Percentiles rank a stretch among this genome's conserved stretches.
Evolutionary conservation across 805 yeast genomes (phyloP).

Genomic region (Candida saitoana): DNA sequence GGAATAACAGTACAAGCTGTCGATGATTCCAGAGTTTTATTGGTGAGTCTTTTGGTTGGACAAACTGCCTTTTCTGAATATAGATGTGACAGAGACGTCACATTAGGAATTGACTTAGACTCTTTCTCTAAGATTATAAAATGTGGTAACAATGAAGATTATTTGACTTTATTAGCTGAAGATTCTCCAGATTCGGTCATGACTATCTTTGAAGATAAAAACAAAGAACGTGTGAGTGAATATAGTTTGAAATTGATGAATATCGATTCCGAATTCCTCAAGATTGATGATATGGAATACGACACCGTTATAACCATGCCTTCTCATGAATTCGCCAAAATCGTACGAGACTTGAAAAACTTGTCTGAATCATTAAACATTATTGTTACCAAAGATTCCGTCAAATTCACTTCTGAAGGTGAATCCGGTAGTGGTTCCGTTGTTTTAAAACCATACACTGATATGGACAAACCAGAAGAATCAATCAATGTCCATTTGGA

Average conservation of each 20-base stretch:
- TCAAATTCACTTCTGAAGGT: constrained; percentile 86
- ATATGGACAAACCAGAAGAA: constrained; percentile 76
- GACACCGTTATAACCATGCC: constrained; percentile 87
- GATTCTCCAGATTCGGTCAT: constrained; percentile 77
- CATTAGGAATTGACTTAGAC: constrained; percentile 85
- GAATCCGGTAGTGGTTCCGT: constrained; percentile 87
- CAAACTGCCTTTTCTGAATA: constrained; percentile 84
- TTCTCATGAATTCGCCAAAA: constrained; percentile 79
- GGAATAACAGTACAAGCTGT: constrained; percentile 97
- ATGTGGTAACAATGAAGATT: constrained; percentile 88
- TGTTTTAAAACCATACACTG: constrained; percentile 76
- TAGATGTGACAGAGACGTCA: constrained; percentile 92
- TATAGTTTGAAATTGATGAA: constrained; percentile 91
- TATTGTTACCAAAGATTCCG: constrained; percentile 85
- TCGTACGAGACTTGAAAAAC: constrained; percentile 81
- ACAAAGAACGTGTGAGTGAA: constrained; percentile 88
- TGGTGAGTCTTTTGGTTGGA: constrained; percentile 84
- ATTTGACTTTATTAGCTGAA: constrained; percentile 84
- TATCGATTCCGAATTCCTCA: constrained; percentile 89
- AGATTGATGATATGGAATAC: constrained; percentile 90
- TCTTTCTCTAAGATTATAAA: constrained; percentile 84
- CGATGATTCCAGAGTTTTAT: constrained; percentile 92
- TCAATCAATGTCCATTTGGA: constrained; percentile 72
- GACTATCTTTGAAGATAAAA: constrained; percentile 85
- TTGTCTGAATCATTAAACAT: constrained; percentile 85